phyloP scores from a whole-genome alignment of 768 basidiomycete genomes.

The Mycena pura region DNA sequence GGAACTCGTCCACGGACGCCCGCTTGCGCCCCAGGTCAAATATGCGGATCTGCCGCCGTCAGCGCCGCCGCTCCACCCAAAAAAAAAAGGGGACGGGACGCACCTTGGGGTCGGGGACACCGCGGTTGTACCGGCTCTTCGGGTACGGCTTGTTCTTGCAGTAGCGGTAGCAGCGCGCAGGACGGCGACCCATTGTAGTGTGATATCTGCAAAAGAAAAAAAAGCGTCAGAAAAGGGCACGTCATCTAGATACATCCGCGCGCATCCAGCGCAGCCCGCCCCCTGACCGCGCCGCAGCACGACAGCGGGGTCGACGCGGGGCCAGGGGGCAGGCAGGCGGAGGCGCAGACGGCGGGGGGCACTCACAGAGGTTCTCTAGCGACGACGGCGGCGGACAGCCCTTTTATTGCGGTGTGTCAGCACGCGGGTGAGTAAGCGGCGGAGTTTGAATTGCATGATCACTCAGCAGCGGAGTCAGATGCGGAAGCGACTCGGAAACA shows the following conservation, averaged over 20 bases:
- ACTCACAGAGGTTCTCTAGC: too few relatives aligned
- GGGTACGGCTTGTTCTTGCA: constrained; percentile 99
- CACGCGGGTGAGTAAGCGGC: neutral
- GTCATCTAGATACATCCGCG: neutral
- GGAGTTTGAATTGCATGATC: too few relatives aligned
- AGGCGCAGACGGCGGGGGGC: neutral
- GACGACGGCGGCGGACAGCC: neutral
- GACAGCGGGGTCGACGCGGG: neutral
- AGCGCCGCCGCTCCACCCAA: neutral
- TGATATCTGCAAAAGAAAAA: neutral
- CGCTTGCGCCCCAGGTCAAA: constrained; percentile 96
- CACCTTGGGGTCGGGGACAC: constrained; percentile 96
- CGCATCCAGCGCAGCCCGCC: constrained; percentile 3
- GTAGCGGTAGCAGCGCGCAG: constrained; percentile 97
- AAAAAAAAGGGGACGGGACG: constrained; percentile 20
- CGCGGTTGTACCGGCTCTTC: constrained; percentile 95
- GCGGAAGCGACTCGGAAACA: too few relatives aligned
- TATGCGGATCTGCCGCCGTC: constrained; percentile 81
- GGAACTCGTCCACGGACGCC: constrained; percentile 97
- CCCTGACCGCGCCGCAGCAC: neutral
- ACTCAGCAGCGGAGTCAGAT: too few relatives aligned
- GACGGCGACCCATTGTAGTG: constrained; percentile 90
- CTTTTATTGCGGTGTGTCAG: too few relatives aligned
- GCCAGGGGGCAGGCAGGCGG: neutral
- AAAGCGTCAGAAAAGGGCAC: neutral